Evolutionary conservation across 192 early-diverging fungal genomes (phyloP).

Genomic region (Chytriomyces hyalinus): DNA sequence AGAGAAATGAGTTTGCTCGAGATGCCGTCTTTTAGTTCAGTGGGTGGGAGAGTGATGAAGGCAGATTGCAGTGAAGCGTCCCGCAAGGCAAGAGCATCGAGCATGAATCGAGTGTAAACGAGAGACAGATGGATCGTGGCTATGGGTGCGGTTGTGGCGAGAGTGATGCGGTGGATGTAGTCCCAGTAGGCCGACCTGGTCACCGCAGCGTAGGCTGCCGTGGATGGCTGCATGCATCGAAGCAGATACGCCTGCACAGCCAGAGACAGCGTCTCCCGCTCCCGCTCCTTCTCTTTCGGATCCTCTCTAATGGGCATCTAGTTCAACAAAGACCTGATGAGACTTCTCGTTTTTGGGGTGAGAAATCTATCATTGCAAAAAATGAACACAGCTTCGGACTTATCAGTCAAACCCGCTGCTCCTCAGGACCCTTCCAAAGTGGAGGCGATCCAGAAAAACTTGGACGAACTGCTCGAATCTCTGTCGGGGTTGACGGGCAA

Average conservation of each 20-base stretch:
- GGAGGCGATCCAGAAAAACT: not conserved
- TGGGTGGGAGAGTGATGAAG: not conserved
- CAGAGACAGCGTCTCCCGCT: not conserved
- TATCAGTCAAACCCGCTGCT: not conserved
- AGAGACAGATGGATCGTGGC: constrained; percentile 20
- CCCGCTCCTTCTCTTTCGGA: not conserved
- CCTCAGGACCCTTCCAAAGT: constrained; percentile 7
- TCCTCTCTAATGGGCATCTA: not conserved
- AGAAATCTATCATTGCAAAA: not conserved
- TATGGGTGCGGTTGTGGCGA: constrained; percentile 24
- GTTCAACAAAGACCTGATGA: not conserved
- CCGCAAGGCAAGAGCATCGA: not conserved
- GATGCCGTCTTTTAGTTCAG: not conserved
- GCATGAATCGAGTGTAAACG: not conserved
- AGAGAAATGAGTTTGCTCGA: not conserved
- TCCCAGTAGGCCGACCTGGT: not conserved
- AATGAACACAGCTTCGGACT: not conserved
- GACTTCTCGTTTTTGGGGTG: not conserved
- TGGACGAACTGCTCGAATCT: constrained; percentile 5
- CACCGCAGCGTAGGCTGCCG: constrained; percentile 7
- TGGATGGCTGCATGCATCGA: not conserved
- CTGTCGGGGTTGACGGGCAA: too few relatives aligned
- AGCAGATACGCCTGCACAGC: not conserved
- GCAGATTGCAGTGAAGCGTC: not conserved
- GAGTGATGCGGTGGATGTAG: constrained; percentile 29